A percentile compares a stretch with the other conserved stretches of the same genome.
Evolutionary conservation across 805 yeast genomes (phyloP).

Genomic region (Saturnispora saitoi): DNA sequence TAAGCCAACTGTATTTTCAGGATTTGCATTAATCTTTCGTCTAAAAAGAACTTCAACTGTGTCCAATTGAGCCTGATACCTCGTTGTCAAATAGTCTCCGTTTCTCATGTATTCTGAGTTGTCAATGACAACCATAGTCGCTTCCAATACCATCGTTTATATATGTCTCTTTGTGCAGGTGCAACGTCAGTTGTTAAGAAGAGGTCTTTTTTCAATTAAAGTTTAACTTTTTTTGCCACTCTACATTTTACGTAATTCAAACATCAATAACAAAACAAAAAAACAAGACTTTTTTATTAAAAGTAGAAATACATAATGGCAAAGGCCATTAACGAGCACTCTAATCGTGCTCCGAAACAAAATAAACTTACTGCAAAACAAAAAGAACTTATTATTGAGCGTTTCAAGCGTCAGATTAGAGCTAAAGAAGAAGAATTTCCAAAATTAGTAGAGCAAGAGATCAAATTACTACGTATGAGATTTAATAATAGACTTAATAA

Average conservation of each 20-base stretch:
- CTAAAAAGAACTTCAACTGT: constrained; percentile 82
- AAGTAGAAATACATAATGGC: neutral
- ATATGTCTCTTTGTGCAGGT: neutral
- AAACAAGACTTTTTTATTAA: neutral
- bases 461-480: constrained; percentile 25
- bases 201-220: neutral
- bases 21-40: constrained; percentile 78
- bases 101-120: constrained; percentile 94
- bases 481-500: constrained; percentile 36
- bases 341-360: neutral
- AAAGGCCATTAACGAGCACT: neutral
- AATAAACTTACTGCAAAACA: constrained; percentile 27
- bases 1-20: constrained; percentile 89
- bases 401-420: constrained; percentile 18
- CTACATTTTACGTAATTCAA: constrained; percentile 3
- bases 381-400: constrained; percentile 30
- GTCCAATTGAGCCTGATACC: constrained; percentile 89
- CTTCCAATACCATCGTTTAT: constrained; percentile 76
- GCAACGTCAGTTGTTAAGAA: neutral
- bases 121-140: constrained; percentile 91
- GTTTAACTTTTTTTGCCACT: constrained; percentile 3
- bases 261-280: neutral
- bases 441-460: constrained; percentile 15
- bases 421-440: constrained; percentile 16
- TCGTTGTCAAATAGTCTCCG: constrained; percentile 83